Evolutionary conservation across 345 rosid genomes (phyloP), one percentile per base, ranked within the genome.

Genomic region (Tarenaya hassleriana): DNA sequence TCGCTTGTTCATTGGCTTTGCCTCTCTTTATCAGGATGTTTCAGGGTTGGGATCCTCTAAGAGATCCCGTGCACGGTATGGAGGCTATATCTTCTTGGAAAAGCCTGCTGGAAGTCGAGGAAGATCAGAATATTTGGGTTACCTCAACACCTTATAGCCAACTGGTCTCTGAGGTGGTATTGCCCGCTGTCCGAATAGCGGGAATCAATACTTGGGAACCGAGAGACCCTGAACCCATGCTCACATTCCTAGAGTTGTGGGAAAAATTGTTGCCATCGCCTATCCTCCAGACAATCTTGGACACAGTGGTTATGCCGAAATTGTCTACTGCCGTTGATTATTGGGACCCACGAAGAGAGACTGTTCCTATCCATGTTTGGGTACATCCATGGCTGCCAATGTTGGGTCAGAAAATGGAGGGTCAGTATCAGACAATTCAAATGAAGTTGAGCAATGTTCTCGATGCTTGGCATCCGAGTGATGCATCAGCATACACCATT

Each of bases 31-130:
- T 77, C 34, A 76, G 90, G 63, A 73, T 74, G 72, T 92, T 92
- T 73, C 98, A 88, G 62, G 95, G 88, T 17, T 88, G 96, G 98
- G 88, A 92, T 53, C 94, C 96, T 66, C 88, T 92, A 43, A 60
- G 31, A 37, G 87, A 83, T 57, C 82, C 94, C 21, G 57, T 45
- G 19, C 92, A 81, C 48, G 81, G 92, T 53, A 20, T 79, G 58
- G 80, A 76, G 61, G 54, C 78, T 35, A 75, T 88, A 14, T 71
- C 73, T 13, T 52, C 53, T 7, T 88, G 96, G 96, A 88, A 77
- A 74, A 71, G 64, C 50, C 68, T 88, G 33, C 63, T 85, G 68
- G 90, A 88, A 64, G 82, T 66, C 1, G 77, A 83, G 41, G 86
- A 79, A 16, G 63, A 59, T 66, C 63, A 75, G 42, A 82, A 73